Conservation (phyloP, 2,329 filamentous ascomycete species). For the Westerdykella sp. region DNA sequence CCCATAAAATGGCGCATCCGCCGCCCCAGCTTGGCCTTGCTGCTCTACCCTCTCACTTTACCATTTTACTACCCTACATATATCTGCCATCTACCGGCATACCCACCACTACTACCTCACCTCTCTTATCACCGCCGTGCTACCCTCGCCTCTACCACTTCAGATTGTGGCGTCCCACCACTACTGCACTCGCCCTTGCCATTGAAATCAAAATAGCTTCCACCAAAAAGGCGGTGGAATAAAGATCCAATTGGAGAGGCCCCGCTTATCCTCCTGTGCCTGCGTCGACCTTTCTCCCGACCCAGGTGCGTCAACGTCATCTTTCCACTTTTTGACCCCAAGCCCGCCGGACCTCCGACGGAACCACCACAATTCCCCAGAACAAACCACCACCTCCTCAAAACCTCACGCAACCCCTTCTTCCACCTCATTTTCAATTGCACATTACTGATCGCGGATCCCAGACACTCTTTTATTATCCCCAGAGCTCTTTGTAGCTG, state of each 20-base stretch:
- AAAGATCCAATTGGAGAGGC: constrained; percentile 26
- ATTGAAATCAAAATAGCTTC: constrained; percentile 2
- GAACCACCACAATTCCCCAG: neutral
- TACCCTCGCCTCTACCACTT: constrained; percentile 6
- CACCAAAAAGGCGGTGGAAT: constrained; percentile 23
- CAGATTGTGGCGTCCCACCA: constrained; percentile 14
- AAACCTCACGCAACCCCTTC: neutral
- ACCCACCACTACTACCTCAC: constrained; percentile 2
- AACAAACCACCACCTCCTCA: neutral
- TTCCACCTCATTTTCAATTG: neutral
- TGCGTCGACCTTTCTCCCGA: neutral
- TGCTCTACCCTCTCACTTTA: neutral
- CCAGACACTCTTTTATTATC: neutral
- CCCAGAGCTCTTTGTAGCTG: too few relatives aligned
- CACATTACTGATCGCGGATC: neutral
- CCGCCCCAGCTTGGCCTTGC: neutral
- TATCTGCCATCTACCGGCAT: too few relatives aligned
- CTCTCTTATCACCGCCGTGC: constrained; percentile 9
- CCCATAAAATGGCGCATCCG: constrained; percentile 4
- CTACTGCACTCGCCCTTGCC: constrained; percentile 4
- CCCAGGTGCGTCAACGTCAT: neutral
- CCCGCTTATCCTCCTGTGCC: constrained; percentile 17
- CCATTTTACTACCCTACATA: constrained; percentile 1
- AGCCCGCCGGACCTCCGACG: neutral
- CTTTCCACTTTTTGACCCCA: neutral